phyloP scores from a whole-genome alignment of 2,329 filamentous ascomycete species.

The Phoma herbarum region DNA sequence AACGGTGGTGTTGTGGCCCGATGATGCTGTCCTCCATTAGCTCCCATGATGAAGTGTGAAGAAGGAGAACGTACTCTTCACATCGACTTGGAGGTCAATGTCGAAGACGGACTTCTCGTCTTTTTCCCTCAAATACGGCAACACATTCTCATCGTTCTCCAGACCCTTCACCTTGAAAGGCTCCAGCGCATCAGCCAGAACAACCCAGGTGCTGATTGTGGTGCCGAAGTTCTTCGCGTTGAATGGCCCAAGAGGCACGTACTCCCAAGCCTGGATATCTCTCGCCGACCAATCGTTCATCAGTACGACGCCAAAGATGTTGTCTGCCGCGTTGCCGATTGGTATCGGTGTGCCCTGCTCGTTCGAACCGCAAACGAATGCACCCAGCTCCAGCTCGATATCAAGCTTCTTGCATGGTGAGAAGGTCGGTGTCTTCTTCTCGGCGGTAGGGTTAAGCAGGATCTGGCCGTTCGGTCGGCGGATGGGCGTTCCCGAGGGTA shows the following conservation, averaged over 20 bases:
- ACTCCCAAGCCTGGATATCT: slow-evolving; percentile 86
- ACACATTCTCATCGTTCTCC: slow-evolving; percentile 62
- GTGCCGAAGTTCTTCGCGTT: slow-evolving; percentile 86
- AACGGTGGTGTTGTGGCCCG: slow-evolving; percentile 65
- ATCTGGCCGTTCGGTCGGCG: slow-evolving; percentile 80
- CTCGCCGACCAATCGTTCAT: slow-evolving; percentile 90
- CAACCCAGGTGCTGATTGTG: slow-evolving; percentile 80
- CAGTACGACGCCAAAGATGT: slow-evolving; percentile 80
- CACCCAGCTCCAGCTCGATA: slow-evolving; percentile 82
- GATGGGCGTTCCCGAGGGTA: slow-evolving; percentile 77
- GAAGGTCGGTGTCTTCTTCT: slow-evolving; percentile 70
- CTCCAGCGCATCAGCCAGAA: slow-evolving; percentile 77
- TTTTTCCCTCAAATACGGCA: slow-evolving; percentile 72
- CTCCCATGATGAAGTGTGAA: no score
- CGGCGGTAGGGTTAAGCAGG: slow-evolving; percentile 68
- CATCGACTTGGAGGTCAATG: slow-evolving; percentile 73
- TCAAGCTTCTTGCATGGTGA: slow-evolving; percentile 73
- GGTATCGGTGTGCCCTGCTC: slow-evolving; percentile 69
- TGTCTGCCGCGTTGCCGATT: slow-evolving; percentile 71
- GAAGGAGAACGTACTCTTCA: slow-evolving; percentile 56
- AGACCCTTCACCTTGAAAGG: slow-evolving; percentile 68
- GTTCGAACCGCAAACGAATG: slow-evolving; percentile 73
- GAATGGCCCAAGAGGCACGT: slow-evolving; percentile 82
- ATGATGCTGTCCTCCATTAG: slow-evolving; percentile 44
- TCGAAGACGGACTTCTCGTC: slow-evolving; percentile 69